phyloP scores from a whole-genome alignment of 352 stramenopile species.

The Pythium phragmiticola region DNA sequence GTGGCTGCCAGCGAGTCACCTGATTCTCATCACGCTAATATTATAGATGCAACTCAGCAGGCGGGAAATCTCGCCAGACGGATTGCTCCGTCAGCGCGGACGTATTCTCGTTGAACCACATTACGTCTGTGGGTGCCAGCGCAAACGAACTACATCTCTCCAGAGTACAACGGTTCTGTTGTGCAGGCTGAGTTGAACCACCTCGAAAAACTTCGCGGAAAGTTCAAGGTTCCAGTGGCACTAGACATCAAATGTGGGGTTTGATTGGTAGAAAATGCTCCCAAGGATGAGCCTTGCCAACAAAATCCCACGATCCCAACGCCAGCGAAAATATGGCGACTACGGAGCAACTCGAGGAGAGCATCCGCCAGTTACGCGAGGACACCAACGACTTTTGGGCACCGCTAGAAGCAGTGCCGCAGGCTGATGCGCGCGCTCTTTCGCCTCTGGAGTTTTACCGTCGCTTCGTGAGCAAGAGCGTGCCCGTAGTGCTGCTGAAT shows the following conservation, averaged over 20 bases:
- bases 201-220: background rate
- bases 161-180: no score
- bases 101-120: no score
- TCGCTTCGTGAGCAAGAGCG: constrained; percentile 72
- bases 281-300: background rate
- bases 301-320: background rate
- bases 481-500: constrained; percentile 71
- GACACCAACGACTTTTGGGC: constrained; percentile 77
- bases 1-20: no score
- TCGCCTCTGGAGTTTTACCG: constrained; percentile 66
- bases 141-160: no score
- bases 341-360: constrained; percentile 16
- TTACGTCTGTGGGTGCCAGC: no score
- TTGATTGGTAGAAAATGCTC: background rate
- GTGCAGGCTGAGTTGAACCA: background rate
- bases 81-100: no score
- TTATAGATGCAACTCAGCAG: no score
- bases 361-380: constrained; percentile 44
- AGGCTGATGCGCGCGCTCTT: constrained; percentile 44
- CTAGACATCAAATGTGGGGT: background rate
- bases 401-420: constrained; percentile 47
- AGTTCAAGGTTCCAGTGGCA: background rate
- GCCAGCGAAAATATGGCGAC: constrained; percentile 1
- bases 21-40: no score
- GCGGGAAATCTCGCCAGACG: no score